Conservation (phyloP, 257 asterid species). For the Avicennia marina region DNA sequence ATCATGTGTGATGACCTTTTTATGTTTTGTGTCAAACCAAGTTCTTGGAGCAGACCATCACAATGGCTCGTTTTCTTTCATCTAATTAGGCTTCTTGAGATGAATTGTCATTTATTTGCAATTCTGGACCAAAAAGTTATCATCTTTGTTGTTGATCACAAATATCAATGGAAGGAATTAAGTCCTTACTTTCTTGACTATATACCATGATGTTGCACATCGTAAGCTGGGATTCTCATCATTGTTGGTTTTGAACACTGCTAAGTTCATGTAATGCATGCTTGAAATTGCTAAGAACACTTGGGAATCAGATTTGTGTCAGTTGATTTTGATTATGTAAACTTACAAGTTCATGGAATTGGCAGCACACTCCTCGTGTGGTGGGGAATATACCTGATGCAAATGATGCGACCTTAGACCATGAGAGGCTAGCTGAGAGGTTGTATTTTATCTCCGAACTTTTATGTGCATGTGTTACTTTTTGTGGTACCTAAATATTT, state of each 20-base stretch:
- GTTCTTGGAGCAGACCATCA: too few species aligned
- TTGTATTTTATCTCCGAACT: slow-evolving; percentile 26
- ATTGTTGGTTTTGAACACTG: background rate
- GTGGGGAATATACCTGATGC: slow-evolving; percentile 74
- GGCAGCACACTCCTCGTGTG: slow-evolving; percentile 94
- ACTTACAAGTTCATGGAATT: slow-evolving; percentile 31
- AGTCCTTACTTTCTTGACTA: background rate
- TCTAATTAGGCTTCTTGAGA: too few species aligned
- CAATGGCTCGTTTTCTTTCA: too few species aligned
- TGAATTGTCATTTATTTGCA: too few species aligned
- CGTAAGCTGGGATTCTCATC: background rate
- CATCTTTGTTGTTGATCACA: too few species aligned
- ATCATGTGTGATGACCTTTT: too few species aligned
- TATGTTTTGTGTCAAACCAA: too few species aligned
- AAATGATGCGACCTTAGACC: slow-evolving; percentile 82
- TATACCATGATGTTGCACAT: background rate
- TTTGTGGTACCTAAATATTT: background rate
- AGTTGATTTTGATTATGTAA: slow-evolving; percentile 13
- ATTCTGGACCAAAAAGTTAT: too few species aligned
- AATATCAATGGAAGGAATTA: background rate
- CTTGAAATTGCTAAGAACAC: slow-evolving; percentile 9
- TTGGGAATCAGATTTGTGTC: background rate
- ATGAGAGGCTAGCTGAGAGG: slow-evolving; percentile 82
- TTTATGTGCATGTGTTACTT: background rate
- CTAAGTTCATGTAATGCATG: background rate